Percentiles rank a stretch among this genome's conserved stretches.
phyloP scores from a whole-genome alignment of 1,284 basidiomycete species.

The Naganishia sp. region DNA sequence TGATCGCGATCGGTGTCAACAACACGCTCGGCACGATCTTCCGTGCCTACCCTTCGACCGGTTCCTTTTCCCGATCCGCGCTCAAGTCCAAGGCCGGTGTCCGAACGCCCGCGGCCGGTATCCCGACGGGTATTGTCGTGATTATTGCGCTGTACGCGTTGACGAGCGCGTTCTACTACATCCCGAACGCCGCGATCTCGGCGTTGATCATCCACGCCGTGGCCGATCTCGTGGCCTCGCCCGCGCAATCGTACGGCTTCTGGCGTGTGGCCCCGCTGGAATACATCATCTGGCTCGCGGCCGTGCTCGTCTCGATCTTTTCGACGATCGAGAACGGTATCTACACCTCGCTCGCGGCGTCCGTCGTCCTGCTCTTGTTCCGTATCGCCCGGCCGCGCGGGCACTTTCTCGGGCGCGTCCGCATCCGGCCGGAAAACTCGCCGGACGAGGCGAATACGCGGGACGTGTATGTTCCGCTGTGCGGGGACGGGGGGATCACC shows the following conservation, averaged over 20 bases:
- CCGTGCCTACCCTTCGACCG: conserved; percentile 92
- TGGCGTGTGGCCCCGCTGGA: conserved; percentile 94
- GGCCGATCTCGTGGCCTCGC: conserved; percentile 84
- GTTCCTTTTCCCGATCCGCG: conserved; percentile 95
- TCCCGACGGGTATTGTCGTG: conserved; percentile 83
- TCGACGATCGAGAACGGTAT: conserved; percentile 90
- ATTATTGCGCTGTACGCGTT: conserved; percentile 92
- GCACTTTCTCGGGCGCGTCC: conserved; percentile 80
- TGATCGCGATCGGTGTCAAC: conserved; percentile 93
- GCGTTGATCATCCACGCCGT: conserved; percentile 97
- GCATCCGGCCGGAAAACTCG: conserved; percentile 58
- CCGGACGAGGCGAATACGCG: conserved; percentile 53
- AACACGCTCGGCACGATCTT: conserved; percentile 73
- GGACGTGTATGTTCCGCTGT: conserved; percentile 76
- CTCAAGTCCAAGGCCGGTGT: conserved; percentile 96
- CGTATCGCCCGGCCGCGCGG: conserved; percentile 90
- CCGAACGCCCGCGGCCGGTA: conserved; percentile 87
- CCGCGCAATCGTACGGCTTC: conserved; percentile 82
- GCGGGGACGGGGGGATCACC: conserved; percentile 59
- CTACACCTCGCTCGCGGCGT: conserved; percentile 82
- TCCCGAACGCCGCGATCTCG: conserved; percentile 66
- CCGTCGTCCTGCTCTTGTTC: conserved; percentile 79
- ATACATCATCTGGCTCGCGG: conserved; percentile 79
- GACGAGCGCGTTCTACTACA: conserved; percentile 75
- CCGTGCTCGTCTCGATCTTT: conserved; percentile 86